Evolutionary conservation across 2,329 filamentous ascomycete species (phyloP), one percentile per base, ranked within the genome.

Genomic region (Nemania serpens): DNA sequence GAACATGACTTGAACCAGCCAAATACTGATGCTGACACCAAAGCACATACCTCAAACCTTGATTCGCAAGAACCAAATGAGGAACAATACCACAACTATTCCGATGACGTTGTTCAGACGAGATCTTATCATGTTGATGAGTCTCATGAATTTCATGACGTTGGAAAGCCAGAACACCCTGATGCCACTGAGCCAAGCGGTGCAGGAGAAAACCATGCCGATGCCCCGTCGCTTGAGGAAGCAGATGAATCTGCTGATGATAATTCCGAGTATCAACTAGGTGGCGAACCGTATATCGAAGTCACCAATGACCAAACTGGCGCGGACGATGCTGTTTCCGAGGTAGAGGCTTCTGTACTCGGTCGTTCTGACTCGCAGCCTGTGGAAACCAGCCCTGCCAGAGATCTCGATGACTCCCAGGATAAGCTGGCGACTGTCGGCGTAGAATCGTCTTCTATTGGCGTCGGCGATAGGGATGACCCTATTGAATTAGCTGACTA

Each of bases 401-500:
- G 13, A 41, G 41, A 47, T 15, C 15, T 45, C 13, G 57, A 61
- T 18, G 20, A 5, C 18, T 20, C 42, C 5, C 33, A 49, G 11
- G 39, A 53, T 5, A 33, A 55, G n/a, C 36, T 45, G 5, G 25
- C 17, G 7, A 41, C 18, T 51, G n/a, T 33, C n/a, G 49, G 37
- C 22, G 7, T 37, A 3, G 29, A 51, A 41, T 39, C 45, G 18
- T 22, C 56, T 39, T 20, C 25, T 34, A 15, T 34, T 22, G 55
- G 42, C 36, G 45, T 17, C 15, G 37, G 47, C 5, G 54, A 53
- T 39, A 59, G 59, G 42, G 67, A 70, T 37, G 53, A 68, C 50
- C 58, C 63, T 13, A 50, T 68, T 45, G 61, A 64, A 22, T 55
- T 73, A 47, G 67, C 70, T 25, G 60, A 66, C 33, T 68, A 67